phyloP scores from a whole-genome alignment of 2,329 filamentous ascomycete genomes.

The Albophoma yamanashiensis region DNA sequence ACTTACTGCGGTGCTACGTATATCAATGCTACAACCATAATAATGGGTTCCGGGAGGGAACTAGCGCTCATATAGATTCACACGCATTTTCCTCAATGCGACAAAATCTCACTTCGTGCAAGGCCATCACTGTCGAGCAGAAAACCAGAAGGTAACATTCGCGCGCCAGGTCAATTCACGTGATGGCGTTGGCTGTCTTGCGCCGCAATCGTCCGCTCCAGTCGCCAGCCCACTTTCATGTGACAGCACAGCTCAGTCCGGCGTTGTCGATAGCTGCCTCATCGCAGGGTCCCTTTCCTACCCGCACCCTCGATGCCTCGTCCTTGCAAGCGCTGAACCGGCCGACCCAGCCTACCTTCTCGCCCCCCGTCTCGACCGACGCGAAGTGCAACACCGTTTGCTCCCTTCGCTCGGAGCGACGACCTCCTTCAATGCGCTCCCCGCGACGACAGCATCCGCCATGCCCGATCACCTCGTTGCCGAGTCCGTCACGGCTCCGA shows the following conservation, averaged over 20 bases:
- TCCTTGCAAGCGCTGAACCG: background rate
- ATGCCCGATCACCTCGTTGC: slow-evolving; percentile 36
- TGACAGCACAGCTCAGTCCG: background rate
- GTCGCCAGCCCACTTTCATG: background rate
- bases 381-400: background rate
- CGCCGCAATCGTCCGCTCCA: background rate
- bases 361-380: background rate
- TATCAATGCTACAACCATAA: background rate
- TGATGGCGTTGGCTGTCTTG: background rate
- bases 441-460: slow-evolving; percentile 14
- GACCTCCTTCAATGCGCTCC: slow-evolving; percentile 2
- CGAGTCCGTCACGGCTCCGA: slow-evolving; percentile 19
- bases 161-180: background rate
- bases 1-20: background rate
- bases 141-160: background rate
- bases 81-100: background rate
- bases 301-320: background rate
- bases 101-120: background rate
- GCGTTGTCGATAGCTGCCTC: background rate
- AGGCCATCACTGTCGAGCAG: background rate
- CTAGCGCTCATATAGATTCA: background rate
- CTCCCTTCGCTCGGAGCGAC: background rate
- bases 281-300: background rate
- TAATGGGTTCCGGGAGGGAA: background rate
- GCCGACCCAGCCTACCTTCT: background rate